These are phyloP conservation scores for Geosmithia flava DNA, from an alignment of 2,329 filamentous ascomycete genomes.

Conservation along the genomic window DNA sequence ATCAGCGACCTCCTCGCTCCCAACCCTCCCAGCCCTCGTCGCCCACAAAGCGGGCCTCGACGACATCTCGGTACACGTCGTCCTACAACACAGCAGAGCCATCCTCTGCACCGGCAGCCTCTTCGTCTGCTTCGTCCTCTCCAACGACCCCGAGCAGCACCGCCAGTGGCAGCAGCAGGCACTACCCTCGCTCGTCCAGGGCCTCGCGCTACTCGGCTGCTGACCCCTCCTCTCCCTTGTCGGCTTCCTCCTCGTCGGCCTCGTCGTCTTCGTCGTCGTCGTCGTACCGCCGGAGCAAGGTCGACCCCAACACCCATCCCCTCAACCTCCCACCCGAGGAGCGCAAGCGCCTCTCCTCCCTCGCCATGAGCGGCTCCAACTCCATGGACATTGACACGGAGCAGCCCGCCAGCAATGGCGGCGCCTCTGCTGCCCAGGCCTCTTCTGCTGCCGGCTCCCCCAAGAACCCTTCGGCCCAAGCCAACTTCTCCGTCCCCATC, in stretches of 20 bases:
- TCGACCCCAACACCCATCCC: constrained; percentile 66
- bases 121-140: constrained; percentile 14
- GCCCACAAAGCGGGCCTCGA: constrained; percentile 16
- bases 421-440: constrained; percentile 14
- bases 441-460: constrained; percentile 39
- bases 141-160: constrained; percentile 9
- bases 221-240: constrained; percentile 17
- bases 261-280: constrained; percentile 17
- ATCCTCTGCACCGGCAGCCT: constrained; percentile 8
- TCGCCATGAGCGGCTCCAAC: constrained; percentile 38
- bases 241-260: not conserved
- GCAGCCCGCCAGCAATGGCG: constrained; percentile 34
- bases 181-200: constrained; percentile 17
- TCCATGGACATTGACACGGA: constrained; percentile 73
- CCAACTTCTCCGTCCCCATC: constrained; percentile 40
- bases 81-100: not conserved
- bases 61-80: not conserved
- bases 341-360: constrained; percentile 56
- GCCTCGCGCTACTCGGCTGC: constrained; percentile 33
- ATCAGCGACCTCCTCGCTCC: not conserved
- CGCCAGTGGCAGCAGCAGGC: not conserved
- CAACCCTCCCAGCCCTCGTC: constrained; percentile 6
- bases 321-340: constrained; percentile 86
- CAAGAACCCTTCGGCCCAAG: constrained; percentile 20
- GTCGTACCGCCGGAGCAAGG: constrained; percentile 37